phyloP scores from a whole-genome alignment of 495 filamentous ascomycete species.

The Hypoxylon rickii region DNA sequence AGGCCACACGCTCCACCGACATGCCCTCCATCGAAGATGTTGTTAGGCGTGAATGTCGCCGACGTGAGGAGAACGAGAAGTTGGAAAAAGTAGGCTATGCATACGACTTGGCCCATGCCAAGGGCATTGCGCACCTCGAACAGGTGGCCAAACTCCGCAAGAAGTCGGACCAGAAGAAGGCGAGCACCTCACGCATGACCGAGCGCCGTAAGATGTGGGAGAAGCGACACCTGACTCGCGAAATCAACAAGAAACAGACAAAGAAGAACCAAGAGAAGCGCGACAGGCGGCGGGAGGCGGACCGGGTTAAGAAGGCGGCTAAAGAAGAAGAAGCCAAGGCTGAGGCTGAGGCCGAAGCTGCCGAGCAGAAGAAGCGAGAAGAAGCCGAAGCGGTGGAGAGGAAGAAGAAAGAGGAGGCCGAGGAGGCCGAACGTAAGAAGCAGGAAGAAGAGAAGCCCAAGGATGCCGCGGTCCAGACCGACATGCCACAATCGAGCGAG shows the following conservation, averaged over 20 bases:
- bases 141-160: slow-evolving; percentile 60
- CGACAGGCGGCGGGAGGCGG: slow-evolving; percentile 51
- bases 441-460: slow-evolving; percentile 47
- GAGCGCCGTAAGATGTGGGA: slow-evolving; percentile 54
- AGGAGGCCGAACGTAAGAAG: slow-evolving; percentile 36
- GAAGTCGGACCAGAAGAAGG: slow-evolving; percentile 54
- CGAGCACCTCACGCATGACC: slow-evolving; percentile 47
- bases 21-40: slow-evolving; percentile 68
- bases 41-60: slow-evolving; percentile 67
- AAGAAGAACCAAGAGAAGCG: slow-evolving; percentile 50
- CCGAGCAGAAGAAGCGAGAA: slow-evolving; percentile 48
- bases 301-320: slow-evolving; percentile 53
- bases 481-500: slow-evolving; percentile 19
- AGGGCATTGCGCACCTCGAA: slow-evolving; percentile 66
- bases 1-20: slow-evolving; percentile 63
- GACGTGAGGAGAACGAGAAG: slow-evolving; percentile 72
- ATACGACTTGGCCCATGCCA: slow-evolving; percentile 89
- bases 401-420: slow-evolving; percentile 20
- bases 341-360: slow-evolving; percentile 42
- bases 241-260: slow-evolving; percentile 42
- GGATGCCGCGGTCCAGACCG: slow-evolving; percentile 47
- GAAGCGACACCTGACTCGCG: slow-evolving; percentile 47
- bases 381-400: slow-evolving; percentile 37
- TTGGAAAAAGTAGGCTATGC: slow-evolving; percentile 81
- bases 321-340: slow-evolving; percentile 45